phyloP scores from a whole-genome alignment of 2,329 filamentous ascomycete genomes.

The Basipetospora chlamydospora region DNA sequence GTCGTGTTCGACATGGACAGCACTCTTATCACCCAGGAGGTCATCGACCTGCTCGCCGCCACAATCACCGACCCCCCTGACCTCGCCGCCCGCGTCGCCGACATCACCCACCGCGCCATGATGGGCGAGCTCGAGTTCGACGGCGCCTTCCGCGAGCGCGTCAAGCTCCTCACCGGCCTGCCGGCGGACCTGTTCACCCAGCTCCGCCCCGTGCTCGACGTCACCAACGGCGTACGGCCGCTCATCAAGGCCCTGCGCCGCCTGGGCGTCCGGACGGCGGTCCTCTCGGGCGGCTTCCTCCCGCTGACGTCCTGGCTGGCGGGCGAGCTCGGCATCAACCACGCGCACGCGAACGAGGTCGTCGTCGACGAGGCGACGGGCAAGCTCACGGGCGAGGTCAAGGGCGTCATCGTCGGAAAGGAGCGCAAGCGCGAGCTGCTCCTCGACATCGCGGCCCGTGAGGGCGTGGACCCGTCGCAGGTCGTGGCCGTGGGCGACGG shows the following conservation, averaged over 20 bases:
- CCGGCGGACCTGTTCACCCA: slow-evolving; percentile 65
- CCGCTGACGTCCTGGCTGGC: slow-evolving; percentile 82
- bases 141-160: slow-evolving; percentile 65
- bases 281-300: slow-evolving; percentile 83
- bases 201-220: slow-evolving; percentile 58
- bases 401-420: slow-evolving; percentile 59
- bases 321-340: slow-evolving; percentile 64
- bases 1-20: slow-evolving; percentile 99
- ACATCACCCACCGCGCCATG: slow-evolving; percentile 90
- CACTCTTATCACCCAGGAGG: slow-evolving; percentile 92
- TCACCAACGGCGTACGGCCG: slow-evolving; percentile 67
- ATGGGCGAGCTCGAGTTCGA: slow-evolving; percentile 90
- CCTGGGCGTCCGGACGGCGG: slow-evolving; percentile 75
- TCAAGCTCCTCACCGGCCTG: slow-evolving; percentile 67
- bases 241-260: slow-evolving; percentile 61
- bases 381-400: slow-evolving; percentile 56
- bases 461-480: slow-evolving; percentile 50
- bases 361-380: slow-evolving; percentile 40
- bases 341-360: slow-evolving; percentile 79
- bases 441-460: slow-evolving; percentile 52
- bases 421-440: slow-evolving; percentile 62
- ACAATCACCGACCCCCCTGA: slow-evolving; percentile 55
- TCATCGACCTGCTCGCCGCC: slow-evolving; percentile 87
- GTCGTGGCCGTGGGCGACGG: slow-evolving; percentile 67
- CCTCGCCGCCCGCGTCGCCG: slow-evolving; percentile 66